Conservation (phyloP, 1,284 basidiomycete genomes). For the Gymnopus androsaceus region DNA sequence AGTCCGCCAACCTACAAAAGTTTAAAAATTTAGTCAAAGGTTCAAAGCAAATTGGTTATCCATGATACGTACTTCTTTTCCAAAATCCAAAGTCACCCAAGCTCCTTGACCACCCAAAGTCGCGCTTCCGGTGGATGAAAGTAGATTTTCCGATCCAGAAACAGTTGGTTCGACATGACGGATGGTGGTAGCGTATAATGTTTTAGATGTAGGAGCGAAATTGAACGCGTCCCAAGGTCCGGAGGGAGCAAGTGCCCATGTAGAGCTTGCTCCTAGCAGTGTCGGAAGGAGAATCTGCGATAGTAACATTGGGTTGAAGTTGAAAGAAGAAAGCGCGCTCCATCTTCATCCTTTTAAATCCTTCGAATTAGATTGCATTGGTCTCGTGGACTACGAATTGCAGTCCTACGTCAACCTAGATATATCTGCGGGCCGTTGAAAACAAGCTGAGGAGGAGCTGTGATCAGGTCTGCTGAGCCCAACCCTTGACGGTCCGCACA, state of each 20-base stretch:
- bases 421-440: too few species aligned
- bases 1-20: slow-evolving; percentile 45
- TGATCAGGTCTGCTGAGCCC: too few species aligned
- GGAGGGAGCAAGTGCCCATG: slow-evolving; percentile 31
- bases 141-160: slow-evolving; percentile 28
- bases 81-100: slow-evolving; percentile 48
- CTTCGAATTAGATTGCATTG: too few species aligned
- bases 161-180: slow-evolving; percentile 36
- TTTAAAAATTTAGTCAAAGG: neutral
- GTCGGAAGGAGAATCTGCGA: neutral
- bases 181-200: slow-evolving; percentile 39
- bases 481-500: too few species aligned
- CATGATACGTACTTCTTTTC: slow-evolving; percentile 42
- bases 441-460: too few species aligned
- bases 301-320: too few species aligned
- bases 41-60: neutral
- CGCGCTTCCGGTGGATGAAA: slow-evolving; percentile 32
- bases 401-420: too few species aligned
- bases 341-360: too few species aligned
- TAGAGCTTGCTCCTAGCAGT: neutral
- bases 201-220: slow-evolving; percentile 41
- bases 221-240: slow-evolving; percentile 51
- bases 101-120: slow-evolving; percentile 36
- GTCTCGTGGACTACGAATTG: too few species aligned
- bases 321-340: too few species aligned